Percentiles rank a stretch among this genome's conserved stretches.
Conservation (phyloP, 2,329 filamentous ascomycete species). For the Alternaria infectoria region DNA sequence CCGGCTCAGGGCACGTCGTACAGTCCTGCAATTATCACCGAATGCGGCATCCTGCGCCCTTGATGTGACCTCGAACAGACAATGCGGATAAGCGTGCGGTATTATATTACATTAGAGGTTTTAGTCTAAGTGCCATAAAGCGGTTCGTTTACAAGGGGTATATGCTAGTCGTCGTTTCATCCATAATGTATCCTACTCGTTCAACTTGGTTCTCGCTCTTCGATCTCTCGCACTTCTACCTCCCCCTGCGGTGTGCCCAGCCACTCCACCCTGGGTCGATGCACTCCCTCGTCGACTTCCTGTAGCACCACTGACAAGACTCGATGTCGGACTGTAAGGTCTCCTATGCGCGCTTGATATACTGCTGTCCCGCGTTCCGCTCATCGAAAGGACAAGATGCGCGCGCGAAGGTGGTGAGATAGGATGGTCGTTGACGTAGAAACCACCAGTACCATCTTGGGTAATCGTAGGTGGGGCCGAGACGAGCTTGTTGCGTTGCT, state of each 20-base stretch:
- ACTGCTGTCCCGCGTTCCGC: conserved; percentile 18
- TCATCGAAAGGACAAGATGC: conserved; percentile 9
- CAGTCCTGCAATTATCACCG: neutral
- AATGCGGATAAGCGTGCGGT: neutral
- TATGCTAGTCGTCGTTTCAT: neutral
- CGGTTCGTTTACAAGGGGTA: neutral
- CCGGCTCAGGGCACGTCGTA: neutral
- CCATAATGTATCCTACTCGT: neutral
- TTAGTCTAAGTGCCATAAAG: neutral
- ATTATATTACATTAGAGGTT: neutral
- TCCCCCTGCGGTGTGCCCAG: conserved; percentile 17
- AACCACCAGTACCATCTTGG: conserved; percentile 21
- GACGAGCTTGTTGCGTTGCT: neutral
- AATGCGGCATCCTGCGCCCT: conserved; percentile 8
- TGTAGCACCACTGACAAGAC: neutral
- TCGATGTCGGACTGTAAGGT: conserved; percentile 11
- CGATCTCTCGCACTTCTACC: conserved; percentile 36
- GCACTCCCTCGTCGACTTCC: conserved; percentile 1
- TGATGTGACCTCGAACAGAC: neutral
- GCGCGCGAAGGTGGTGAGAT: conserved; percentile 20
- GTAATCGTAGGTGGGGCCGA: conserved; percentile 4
- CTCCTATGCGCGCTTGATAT: conserved; percentile 9
- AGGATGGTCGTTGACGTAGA: conserved; percentile 19
- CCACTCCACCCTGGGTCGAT: neutral
- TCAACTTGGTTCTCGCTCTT: conserved; percentile 22